Evolutionary conservation across 352 stramenopile species (phyloP), one percentile per base, ranked within the genome.

Genomic region (Globisporangium nagaii): DNA sequence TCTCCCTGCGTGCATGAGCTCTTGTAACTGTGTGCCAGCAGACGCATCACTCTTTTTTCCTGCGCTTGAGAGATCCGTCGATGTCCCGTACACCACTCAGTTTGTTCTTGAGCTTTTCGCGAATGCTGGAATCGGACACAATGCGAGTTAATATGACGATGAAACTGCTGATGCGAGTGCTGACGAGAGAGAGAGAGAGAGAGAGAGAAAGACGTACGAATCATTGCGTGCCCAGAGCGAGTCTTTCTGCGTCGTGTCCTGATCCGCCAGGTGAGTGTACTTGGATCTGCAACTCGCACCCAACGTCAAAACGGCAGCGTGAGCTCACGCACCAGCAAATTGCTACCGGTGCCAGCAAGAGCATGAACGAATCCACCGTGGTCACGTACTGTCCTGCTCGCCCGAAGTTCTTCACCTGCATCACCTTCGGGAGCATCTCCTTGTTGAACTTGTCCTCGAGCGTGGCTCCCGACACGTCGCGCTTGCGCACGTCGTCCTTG

Each of bases 331-430:
- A 11, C n/a, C n/a, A 47, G 28, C 28, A 42, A 15, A 30, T 36
- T 37, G 27, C 35, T 30, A 11, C 7, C 25, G 5, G 22, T 19
- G 19, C 13, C 30, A n/a, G n/a, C 54, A 59, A 57, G 30, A 53
- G 20, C 24, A 31, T 11, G 58, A 44, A 15, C 37, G 19, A 10
- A n/a, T n/a, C n/a, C n/a, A n/a, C n/a, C n/a, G n/a, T 46, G 8
- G 8, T 1, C 25, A 62, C 68, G 47, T 83, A 93, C 83, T 97
- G 90, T 63, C 96, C 92, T 37, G 88, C 79, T 49, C 94, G 90
- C 17, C 97, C 97, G 76, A 99, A 99, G 56, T 99, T 98, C 65
- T 98, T 98, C 41, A 98, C 95, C 60, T 98, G 94, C 90, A 99
- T 98, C 51, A 98, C 87, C 32, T 93, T 73, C 0, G 96, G 96